Base-by-base conservation (phyloP, 1,284 basidiomycete genomes). In the Ganoderma leucocontextum region DNA sequence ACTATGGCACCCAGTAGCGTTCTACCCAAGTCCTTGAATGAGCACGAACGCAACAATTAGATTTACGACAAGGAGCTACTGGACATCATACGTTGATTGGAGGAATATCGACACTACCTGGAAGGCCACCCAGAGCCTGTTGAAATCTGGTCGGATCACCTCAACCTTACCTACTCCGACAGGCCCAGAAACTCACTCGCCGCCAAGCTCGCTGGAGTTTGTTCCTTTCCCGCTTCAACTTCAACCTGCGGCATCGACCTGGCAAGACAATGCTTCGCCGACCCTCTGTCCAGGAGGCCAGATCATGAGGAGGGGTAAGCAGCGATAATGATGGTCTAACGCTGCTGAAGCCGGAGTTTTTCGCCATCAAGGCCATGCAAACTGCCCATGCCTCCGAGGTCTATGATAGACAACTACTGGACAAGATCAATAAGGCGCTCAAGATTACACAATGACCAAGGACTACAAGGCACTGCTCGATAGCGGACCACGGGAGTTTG, bases 201-300 rank as follows among this genome's bases (percentile, higher is more conserved):
- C 63, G 72, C 8, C 84, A 87, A 72, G 82, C 80, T 0, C 69
- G 81, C 1, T 88, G 84, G 86, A 72, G 73, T 0, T 63, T 79
- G 0, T 63, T 76, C 29, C 72, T 88, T 0, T 60, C 78, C 0
- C 49, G 78, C n/a, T 7, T 78, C 69, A 67, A 83, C 53, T 83
- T 83, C 68, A 64, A 61, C 0, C 75, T 88, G 0, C 58, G 74
- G 0, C 83, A 86, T 65, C 73, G 75, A 6, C 81, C 84, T 0
- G 84, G 85, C 0, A 73, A 72, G 12, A 41, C 69, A 6, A 81
- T 80, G 53, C 67, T 67, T 0, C 77, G 79, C 38, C 0, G 83
- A 88, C 68, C 74, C 81, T 0, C 75, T 88, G 0, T 85, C 83
- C 0, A 60, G 79, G n/a, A 58, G 79, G 35, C 63, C 76, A 19